Evolutionary conservation across 768 basidiomycete genomes (phyloP).

Genomic region (Xanthoconium purpureum): DNA sequence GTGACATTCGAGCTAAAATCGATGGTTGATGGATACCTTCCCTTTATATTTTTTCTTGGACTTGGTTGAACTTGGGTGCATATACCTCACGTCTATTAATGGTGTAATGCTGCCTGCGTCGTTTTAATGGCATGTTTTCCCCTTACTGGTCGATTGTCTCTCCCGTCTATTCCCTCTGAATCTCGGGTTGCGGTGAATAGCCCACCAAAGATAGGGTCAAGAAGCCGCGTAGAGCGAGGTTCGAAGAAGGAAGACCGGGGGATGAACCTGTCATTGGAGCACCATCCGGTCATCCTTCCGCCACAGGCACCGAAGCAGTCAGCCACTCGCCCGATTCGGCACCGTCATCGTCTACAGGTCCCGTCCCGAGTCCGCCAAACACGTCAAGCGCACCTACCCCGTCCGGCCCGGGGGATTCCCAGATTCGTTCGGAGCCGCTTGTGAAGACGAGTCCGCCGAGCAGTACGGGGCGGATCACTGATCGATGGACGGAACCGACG

Average conservation of each 20-base stretch:
- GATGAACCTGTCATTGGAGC: not conserved
- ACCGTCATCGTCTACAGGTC: not conserved
- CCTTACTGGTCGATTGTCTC: constrained; percentile 10
- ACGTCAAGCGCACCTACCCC: not conserved
- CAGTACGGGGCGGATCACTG: constrained; percentile 21
- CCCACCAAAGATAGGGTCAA: constrained; percentile 72
- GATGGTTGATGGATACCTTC: constrained; percentile 40
- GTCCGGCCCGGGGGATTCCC: constrained; percentile 1
- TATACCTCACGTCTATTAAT: constrained; percentile 30
- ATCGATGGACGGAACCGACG: constrained; percentile 33
- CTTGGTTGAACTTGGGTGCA: constrained; percentile 18
- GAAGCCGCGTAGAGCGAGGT: constrained; percentile 54
- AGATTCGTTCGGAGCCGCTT: not conserved
- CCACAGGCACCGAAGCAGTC: not conserved
- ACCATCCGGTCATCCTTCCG: not conserved
- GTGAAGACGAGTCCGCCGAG: constrained; percentile 6
- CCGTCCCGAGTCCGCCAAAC: constrained; percentile 1
- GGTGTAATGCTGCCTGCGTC: constrained; percentile 29
- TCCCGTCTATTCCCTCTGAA: not conserved
- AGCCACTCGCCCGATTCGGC: constrained; percentile 1
- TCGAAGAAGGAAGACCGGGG: constrained; percentile 14
- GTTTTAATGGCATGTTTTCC: constrained; percentile 27
- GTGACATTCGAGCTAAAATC: constrained; percentile 47
- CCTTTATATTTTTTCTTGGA: constrained; percentile 6
- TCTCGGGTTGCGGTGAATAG: constrained; percentile 37